A percentile compares a stretch with the other conserved stretches of the same genome.
Evolutionary conservation across 2,329 filamentous ascomycete species (phyloP).

Genomic region (Cyclaneusma minus): DNA sequence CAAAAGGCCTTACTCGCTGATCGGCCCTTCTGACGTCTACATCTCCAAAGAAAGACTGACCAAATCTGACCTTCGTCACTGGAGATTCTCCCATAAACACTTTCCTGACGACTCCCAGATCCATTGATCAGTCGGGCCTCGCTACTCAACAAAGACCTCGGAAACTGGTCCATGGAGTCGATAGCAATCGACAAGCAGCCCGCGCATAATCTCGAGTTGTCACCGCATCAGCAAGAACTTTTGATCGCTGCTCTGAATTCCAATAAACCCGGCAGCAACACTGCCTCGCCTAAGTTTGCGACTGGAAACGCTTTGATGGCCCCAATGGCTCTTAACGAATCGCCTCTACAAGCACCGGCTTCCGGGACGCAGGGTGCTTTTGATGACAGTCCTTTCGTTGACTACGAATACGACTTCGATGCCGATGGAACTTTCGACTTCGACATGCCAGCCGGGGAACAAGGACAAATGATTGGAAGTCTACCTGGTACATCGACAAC

Average conservation of each 20-base stretch:
- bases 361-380: constrained; percentile 32
- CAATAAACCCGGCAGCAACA: constrained; percentile 26
- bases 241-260: constrained; percentile 64
- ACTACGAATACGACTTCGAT: constrained; percentile 69
- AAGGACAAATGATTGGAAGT: constrained; percentile 61
- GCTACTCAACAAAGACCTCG: too few relatives aligned
- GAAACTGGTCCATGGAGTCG: too few relatives aligned
- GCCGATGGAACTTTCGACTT: constrained; percentile 56
- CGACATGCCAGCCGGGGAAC: constrained; percentile 31
- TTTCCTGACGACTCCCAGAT: too few relatives aligned
- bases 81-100: too few relatives aligned
- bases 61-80: too few relatives aligned
- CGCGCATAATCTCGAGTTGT: constrained; percentile 54
- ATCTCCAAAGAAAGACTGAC: too few relatives aligned
- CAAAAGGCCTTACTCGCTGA: too few relatives aligned
- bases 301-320: constrained; percentile 27
- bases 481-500: constrained; percentile 35
- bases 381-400: constrained; percentile 68
- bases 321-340: constrained; percentile 32
- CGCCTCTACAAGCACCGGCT: constrained; percentile 27
- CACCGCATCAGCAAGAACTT: constrained; percentile 61
- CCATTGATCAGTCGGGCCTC: too few relatives aligned
- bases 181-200: too few relatives aligned
- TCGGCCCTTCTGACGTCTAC: too few relatives aligned
- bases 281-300: constrained; percentile 15